Evolutionary conservation across 225 moss, liverwort and hornwort genomes (phyloP).

Genomic region (Sphagnum contortum): DNA sequence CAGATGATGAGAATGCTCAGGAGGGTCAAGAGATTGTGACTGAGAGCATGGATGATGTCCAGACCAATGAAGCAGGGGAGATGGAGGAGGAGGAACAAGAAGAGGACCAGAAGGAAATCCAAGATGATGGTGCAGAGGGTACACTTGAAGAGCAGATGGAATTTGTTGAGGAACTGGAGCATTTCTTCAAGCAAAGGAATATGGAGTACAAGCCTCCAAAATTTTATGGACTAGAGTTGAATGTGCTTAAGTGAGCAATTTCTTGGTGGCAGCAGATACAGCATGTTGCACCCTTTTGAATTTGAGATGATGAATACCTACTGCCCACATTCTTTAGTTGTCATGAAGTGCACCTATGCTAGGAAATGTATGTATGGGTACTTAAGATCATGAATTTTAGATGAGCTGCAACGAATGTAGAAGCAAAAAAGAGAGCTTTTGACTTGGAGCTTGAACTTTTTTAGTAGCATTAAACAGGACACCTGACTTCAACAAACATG

Average conservation of each 20-base stretch:
- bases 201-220: constrained; percentile 94
- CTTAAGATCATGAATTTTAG: too few species aligned
- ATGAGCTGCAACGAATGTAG: too few species aligned
- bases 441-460: too few species aligned
- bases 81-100: constrained; percentile 69
- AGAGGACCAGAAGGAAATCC: constrained; percentile 42
- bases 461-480: too few species aligned
- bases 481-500: too few species aligned
- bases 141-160: constrained; percentile 56
- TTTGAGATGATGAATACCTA: background rate
- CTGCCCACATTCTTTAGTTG: too few species aligned
- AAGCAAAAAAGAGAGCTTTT: too few species aligned
- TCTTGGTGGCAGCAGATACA: background rate
- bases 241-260: constrained; percentile 79
- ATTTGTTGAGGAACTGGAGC: constrained; percentile 64
- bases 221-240: constrained; percentile 88
- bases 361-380: too few species aligned
- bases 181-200: constrained; percentile 70
- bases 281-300: background rate
- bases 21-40: constrained; percentile 7
- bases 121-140: constrained; percentile 58
- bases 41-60: constrained; percentile 61
- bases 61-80: constrained; percentile 30
- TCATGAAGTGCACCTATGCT: too few species aligned
- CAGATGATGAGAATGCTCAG: constrained; percentile 22